Percentiles rank a stretch among this genome's conserved stretches.
These are phyloP conservation scores for Exophiala sp. DNA, from an alignment of 2,329 filamentous ascomycete species.

Conservation along the genomic window DNA sequence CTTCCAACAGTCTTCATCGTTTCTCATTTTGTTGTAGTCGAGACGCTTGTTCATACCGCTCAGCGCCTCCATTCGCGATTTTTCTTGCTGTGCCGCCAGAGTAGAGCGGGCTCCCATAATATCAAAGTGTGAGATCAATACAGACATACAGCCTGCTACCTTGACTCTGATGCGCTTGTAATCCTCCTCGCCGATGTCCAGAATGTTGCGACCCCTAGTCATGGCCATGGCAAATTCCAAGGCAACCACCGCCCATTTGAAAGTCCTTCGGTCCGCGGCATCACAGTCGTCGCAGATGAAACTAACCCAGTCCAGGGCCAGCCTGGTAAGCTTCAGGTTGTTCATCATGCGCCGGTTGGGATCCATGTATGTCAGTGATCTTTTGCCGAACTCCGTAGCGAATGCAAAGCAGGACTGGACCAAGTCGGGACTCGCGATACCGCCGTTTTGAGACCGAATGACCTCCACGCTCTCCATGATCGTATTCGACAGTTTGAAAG, in stretches of 20 bases:
- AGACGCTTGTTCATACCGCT: slow-evolving; percentile 65
- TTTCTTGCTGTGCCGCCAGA: slow-evolving; percentile 87
- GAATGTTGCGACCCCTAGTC: slow-evolving; percentile 85
- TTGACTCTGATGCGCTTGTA: slow-evolving; percentile 77
- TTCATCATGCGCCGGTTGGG: slow-evolving; percentile 94
- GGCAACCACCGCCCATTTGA: slow-evolving; percentile 92
- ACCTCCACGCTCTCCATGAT: slow-evolving; percentile 99
- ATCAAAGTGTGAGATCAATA: slow-evolving; percentile 96
- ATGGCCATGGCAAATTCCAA: slow-evolving; percentile 97
- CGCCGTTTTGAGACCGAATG: slow-evolving; percentile 76
- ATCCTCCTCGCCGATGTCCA: slow-evolving; percentile 83
- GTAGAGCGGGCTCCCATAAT: slow-evolving; percentile 96
- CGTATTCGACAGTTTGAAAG: slow-evolving; percentile 92
- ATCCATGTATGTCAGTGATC: slow-evolving; percentile 92
- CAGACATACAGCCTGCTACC: slow-evolving; percentile 93
- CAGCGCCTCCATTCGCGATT: slow-evolving; percentile 75
- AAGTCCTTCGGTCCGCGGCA: slow-evolving; percentile 88
- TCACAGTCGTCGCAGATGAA: slow-evolving; percentile 98
- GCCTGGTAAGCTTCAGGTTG: slow-evolving; percentile 86
- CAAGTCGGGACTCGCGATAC: slow-evolving; percentile 84
- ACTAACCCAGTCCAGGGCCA: slow-evolving; percentile 93
- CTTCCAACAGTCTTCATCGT: slow-evolving; percentile 78
- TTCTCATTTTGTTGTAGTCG: slow-evolving; percentile 65
- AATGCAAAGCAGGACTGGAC: slow-evolving; percentile 98
- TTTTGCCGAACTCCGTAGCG: slow-evolving; percentile 96